These are phyloP conservation scores for Desmodesmus armatus DNA, from an alignment of 139 green algal species.

Conservation along the genomic window DNA sequence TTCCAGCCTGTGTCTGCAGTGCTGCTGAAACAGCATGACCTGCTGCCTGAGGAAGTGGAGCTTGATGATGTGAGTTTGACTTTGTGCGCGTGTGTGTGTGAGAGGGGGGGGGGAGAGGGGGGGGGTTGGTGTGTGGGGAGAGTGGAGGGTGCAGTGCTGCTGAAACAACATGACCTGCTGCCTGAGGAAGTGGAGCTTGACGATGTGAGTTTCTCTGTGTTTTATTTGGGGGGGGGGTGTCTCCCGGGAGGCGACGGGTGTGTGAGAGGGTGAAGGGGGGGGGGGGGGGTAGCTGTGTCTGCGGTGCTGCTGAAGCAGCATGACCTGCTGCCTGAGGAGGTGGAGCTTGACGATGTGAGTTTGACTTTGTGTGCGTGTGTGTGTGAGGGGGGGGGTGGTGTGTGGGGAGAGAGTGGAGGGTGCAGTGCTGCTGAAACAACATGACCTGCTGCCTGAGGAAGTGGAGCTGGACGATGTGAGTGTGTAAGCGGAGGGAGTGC, in stretches of 20 bases:
- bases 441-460: not conserved
- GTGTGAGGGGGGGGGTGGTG: too few species aligned
- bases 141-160: conserved; percentile 5
- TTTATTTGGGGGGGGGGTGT: too few species aligned
- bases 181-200: not conserved
- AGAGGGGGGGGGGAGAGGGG: too few species aligned
- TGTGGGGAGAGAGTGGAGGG: too few species aligned
- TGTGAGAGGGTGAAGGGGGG: too few species aligned
- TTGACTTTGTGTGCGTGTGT: too few species aligned
- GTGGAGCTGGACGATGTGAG: not conserved
- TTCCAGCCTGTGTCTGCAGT: not conserved
- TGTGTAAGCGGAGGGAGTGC: too few species aligned
- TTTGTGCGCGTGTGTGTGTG: not conserved
- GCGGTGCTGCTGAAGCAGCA: not conserved
- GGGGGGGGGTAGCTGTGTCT: too few species aligned
- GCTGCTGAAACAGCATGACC: conserved; percentile 3
- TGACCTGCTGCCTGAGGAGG: not conserved
- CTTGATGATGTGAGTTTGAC: not conserved
- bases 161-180: not conserved
- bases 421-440: not conserved
- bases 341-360: not conserved
- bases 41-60: conserved; percentile 5
- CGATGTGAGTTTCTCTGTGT: not conserved
- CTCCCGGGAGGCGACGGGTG: too few species aligned
- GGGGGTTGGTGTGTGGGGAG: too few species aligned